Percentiles rank a stretch among this genome's conserved stretches.
These are phyloP conservation scores for Poa annua DNA, from an alignment of 176 grass and related monocot species.

Conservation along the genomic window DNA sequence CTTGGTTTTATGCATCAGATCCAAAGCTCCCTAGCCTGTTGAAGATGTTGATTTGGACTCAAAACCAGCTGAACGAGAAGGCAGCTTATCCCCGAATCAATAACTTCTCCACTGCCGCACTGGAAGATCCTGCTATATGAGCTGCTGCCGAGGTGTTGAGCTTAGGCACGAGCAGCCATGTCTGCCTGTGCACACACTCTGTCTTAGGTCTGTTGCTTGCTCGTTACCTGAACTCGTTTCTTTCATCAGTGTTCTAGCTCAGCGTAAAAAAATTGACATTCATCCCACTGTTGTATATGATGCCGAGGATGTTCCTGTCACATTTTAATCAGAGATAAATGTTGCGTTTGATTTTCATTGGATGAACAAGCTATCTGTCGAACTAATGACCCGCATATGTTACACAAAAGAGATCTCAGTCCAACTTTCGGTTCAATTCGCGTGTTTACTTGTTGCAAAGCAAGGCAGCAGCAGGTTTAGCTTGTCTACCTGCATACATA, in stretches of 20 bases:
- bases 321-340: background rate
- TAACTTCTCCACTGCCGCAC: constrained; percentile 57
- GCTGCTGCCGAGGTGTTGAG: constrained; percentile 28
- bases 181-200: constrained; percentile 5
- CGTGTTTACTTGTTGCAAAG: background rate
- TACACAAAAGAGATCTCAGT: background rate
- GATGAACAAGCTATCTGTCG: background rate
- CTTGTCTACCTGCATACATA: too few relatives aligned
- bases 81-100: constrained; percentile 79
- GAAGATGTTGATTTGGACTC: constrained; percentile 92
- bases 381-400: background rate
- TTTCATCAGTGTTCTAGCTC: constrained; percentile 35
- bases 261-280: constrained; percentile 1
- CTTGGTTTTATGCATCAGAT: constrained; percentile 52
- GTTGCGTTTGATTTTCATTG: constrained; percentile 1
- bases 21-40: constrained; percentile 92
- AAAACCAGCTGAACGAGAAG: constrained; percentile 90
- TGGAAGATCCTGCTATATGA: constrained; percentile 80
- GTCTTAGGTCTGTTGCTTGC: constrained; percentile 18
- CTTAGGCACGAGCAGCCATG: constrained; percentile 22
- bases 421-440: background rate
- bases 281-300: background rate
- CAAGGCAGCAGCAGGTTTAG: too few relatives aligned
- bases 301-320: background rate
- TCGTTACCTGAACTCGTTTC: background rate